Evolutionary conservation across 805 yeast genomes (phyloP).

Genomic region (Metschnikowia vanudenii): DNA sequence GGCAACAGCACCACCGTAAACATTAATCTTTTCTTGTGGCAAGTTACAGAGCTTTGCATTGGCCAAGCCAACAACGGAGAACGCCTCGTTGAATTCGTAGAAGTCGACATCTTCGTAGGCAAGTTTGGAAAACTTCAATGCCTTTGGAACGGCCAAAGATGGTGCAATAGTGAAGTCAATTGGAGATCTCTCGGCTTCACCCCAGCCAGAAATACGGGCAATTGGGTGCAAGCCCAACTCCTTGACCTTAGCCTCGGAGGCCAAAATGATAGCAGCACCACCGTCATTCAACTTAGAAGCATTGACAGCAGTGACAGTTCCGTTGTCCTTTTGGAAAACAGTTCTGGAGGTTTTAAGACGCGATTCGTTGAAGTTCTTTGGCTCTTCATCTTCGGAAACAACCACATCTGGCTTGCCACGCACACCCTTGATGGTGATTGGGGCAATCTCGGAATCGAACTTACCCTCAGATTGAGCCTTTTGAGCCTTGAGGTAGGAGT

Average conservation of each 20-base stretch:
- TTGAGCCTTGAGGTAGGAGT: conserved; percentile 83
- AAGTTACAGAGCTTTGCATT: conserved; percentile 69
- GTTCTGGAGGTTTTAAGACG: conserved; percentile 84
- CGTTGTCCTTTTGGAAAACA: conserved; percentile 89
- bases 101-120: conserved; percentile 69
- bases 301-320: conserved; percentile 96
- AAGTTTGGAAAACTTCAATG: conserved; percentile 80
- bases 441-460: conserved; percentile 78
- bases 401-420: conserved; percentile 83
- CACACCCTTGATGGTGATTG: conserved; percentile 82
- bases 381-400: conserved; percentile 81
- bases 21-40: conserved; percentile 69
- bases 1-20: conserved; percentile 95
- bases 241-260: conserved; percentile 77
- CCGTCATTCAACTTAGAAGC: conserved; percentile 97
- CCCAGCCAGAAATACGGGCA: conserved; percentile 91
- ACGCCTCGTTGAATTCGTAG: conserved; percentile 97
- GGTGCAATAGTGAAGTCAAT: conserved; percentile 96
- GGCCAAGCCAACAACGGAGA: conserved; percentile 94
- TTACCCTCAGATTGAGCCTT: conserved; percentile 78
- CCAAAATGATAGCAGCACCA: conserved; percentile 91
- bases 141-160: conserved; percentile 92
- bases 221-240: conserved; percentile 87
- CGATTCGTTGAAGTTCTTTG: conserved; percentile 69
- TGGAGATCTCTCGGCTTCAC: conserved; percentile 96